These are phyloP conservation scores for Dalechampia spathulata DNA, from an alignment of 441 rosid genomes.

Conservation along the genomic window DNA sequence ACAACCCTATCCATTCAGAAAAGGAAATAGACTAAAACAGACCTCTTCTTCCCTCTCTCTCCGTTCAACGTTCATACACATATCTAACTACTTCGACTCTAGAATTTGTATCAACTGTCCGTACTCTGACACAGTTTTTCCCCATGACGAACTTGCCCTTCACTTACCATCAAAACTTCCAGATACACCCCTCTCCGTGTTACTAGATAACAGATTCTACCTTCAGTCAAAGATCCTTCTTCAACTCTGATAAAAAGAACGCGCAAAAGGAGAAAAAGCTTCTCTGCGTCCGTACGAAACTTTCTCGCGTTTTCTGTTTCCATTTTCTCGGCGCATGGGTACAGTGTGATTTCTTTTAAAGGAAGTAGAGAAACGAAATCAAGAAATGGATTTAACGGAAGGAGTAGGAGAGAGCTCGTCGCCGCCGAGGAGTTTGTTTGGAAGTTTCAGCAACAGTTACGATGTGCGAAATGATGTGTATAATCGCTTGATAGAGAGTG, in stretches of 20 bases:
- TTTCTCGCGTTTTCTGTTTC: conserved; percentile 9
- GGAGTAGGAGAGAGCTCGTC: conserved; percentile 80
- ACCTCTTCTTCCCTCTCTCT: too few species aligned
- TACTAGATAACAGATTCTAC: conserved; percentile 27
- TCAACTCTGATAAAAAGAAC: neutral
- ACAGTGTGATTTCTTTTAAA: neutral
- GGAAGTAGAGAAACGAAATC: neutral
- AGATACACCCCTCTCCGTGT: neutral
- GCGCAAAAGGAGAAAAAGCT: too few species aligned
- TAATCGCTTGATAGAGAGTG: conserved; percentile 46
- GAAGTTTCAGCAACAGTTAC: conserved; percentile 28
- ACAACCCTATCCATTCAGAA: too few species aligned
- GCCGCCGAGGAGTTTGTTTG: conserved; percentile 49
- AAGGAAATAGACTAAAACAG: neutral
- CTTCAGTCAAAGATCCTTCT: conserved; percentile 44
- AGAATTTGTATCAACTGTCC: neutral
- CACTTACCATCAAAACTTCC: neutral
- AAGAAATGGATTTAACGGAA: conserved; percentile 55
- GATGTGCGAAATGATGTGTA: conserved; percentile 50
- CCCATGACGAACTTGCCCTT: conserved; percentile 29
- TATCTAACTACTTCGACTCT: too few species aligned
- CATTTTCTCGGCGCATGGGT: neutral
- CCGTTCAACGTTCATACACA: too few species aligned
- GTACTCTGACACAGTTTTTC: neutral
- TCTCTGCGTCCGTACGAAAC: conserved; percentile 8